Evolutionary conservation across 352 stramenopile species (phyloP), one percentile per base, ranked within the genome.

Genomic region (Pythium sp.): DNA sequence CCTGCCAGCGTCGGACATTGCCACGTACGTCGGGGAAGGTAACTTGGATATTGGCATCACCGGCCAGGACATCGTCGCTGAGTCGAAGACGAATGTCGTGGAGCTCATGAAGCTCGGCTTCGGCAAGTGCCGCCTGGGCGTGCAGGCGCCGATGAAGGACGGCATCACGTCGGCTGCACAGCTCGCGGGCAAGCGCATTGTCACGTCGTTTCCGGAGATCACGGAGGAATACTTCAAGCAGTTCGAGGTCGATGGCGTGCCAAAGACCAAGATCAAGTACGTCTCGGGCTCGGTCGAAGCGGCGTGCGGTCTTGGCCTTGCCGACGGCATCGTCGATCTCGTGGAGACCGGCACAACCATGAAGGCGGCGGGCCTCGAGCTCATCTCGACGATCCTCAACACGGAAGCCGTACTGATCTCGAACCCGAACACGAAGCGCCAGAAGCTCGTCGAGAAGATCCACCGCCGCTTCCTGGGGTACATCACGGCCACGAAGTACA

Each of bases 341-440:
- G 97, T 99, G 15, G 97, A 99, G 81, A 99, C 97, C 12, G 97
- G 97, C 32, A 99, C 97, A 41, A 99, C 97, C 30, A 99, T 99
- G 97, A 97, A 94, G 72, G 97, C 97, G 32, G 97, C 97, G 24
- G 97, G 97, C 1, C 76, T 99, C 43, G 96, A 99, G 78, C 80
- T 99, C 47, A 88, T 99, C 63, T 92, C 86, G 38, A 97, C 95
- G 22, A 97, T 99, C 71, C 76, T 99, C 54, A 76, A 84, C 41
- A 97, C 89, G 5, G 73, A 99, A 80, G 90, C 96, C 54, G 90
- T 99, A 64, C 84, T 99, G 46, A 96, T 96, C 67, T 77, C 87
- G 47, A 97, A 97, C 75, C 87, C 87, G 54, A 84, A 92, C 58
- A 90, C 85, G 30, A 80, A 65, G 53, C 79, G 91, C 49, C 73